These are phyloP conservation scores for Paracorniculantispora psalliotae DNA, from an alignment of 2,329 filamentous ascomycete genomes.

Conservation along the genomic window DNA sequence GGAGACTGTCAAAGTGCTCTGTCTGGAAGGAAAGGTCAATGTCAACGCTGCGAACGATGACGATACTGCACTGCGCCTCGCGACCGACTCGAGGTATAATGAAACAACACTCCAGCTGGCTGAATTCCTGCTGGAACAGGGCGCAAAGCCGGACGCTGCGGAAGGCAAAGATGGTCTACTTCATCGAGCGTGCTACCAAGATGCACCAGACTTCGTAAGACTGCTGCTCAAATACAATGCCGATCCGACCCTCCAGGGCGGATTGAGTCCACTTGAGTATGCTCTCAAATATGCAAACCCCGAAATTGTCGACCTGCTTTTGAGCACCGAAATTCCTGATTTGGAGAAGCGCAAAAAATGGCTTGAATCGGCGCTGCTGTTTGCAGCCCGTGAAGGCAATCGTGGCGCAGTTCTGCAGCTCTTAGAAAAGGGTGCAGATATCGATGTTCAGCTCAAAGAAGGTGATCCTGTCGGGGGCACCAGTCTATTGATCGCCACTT, in stretches of 20 bases:
- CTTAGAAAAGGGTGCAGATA: conserved; percentile 1
- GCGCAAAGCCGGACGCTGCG: not conserved
- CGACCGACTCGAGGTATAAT: not conserved
- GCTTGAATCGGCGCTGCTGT: not conserved
- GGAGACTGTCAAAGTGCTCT: not conserved
- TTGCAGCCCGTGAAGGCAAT: conserved; percentile 2
- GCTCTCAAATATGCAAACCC: not conserved
- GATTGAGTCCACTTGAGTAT: not conserved
- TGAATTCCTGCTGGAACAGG: conserved; percentile 3
- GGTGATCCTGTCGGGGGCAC: not conserved
- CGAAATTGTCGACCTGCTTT: not conserved
- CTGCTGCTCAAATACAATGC: not conserved
- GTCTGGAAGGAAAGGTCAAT: not conserved
- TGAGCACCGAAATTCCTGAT: not conserved
- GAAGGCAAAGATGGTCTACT: not conserved
- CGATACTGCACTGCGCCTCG: not conserved
- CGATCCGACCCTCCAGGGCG: conserved; percentile 1
- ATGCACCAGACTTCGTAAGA: not conserved
- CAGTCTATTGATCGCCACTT: not conserved
- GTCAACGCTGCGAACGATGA: not conserved
- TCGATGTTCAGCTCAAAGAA: not conserved
- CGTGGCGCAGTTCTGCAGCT: conserved; percentile 3
- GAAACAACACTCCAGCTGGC: not conserved
- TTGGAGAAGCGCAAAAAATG: not conserved
- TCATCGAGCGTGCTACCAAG: not conserved